Percentiles rank a stretch among this genome's conserved stretches.
These are phyloP conservation scores for Bacidia gigantensis DNA, from an alignment of 495 filamentous ascomycete species.

Conservation along the genomic window DNA sequence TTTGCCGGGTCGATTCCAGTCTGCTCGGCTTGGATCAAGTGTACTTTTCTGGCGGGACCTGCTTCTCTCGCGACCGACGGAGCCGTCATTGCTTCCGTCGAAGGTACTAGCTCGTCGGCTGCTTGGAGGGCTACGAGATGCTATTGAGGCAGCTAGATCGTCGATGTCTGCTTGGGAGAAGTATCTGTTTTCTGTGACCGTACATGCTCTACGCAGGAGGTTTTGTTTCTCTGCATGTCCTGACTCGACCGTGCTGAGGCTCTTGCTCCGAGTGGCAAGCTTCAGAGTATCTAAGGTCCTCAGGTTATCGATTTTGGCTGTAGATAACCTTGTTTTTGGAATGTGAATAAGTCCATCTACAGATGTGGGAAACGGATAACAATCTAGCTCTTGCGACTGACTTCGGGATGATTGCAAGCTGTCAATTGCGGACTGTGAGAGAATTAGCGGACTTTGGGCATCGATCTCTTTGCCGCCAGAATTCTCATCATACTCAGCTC, in stretches of 20 bases:
- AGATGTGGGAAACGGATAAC: neutral
- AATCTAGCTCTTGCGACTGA: neutral
- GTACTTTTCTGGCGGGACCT: neutral
- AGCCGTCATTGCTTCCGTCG: constrained; percentile 9
- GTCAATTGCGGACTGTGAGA: neutral
- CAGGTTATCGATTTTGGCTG: neutral
- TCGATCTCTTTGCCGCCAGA: neutral
- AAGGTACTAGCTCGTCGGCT: constrained; percentile 9
- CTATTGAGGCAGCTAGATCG: constrained; percentile 6
- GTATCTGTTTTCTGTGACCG: neutral
- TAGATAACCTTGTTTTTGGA: neutral
- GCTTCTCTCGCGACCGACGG: too few relatives aligned
- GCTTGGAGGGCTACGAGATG: constrained; percentile 2
- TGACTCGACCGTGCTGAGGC: neutral
- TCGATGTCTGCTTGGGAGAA: constrained; percentile 10
- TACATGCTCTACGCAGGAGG: neutral
- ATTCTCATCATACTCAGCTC: neutral
- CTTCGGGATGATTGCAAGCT: neutral
- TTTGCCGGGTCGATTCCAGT: neutral
- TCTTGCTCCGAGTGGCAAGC: neutral
- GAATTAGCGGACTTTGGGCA: neutral
- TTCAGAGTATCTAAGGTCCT: neutral
- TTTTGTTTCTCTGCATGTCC: neutral
- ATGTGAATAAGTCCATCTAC: neutral
- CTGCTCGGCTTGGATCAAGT: neutral